Conservation (phyloP, 805 yeast genomes). For the Nakazawaea wyomingensis region DNA sequence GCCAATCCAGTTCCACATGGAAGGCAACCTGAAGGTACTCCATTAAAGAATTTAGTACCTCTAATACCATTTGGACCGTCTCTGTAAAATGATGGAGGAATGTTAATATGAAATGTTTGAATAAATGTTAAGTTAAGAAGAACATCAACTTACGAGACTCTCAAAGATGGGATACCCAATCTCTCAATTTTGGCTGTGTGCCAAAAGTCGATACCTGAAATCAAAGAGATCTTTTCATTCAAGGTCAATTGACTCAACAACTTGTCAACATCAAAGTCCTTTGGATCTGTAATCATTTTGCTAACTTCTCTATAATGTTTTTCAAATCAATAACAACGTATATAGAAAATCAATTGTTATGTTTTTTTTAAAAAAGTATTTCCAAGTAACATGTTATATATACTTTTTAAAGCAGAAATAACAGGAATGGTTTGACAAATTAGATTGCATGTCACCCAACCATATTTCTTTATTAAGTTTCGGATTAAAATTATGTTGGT, state of each 20-base stretch:
- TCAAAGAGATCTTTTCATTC: conserved; percentile 26
- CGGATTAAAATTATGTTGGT: no score
- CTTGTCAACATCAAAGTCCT: conserved; percentile 14
- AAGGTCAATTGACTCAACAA: conserved; percentile 20
- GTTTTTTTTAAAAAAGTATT: no score
- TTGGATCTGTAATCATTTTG: background rate
- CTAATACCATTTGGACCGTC: conserved; percentile 67
- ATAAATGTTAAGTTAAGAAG: background rate
- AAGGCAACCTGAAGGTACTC: conserved; percentile 51
- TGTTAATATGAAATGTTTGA: background rate
- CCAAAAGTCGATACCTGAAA: conserved; percentile 34
- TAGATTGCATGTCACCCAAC: no score
- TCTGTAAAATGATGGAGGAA: background rate
- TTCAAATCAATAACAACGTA: no score
- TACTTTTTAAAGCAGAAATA: no score
- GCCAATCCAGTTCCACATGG: conserved; percentile 61
- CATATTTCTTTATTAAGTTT: no score
- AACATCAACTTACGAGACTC: conserved; percentile 26
- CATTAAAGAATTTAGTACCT: conserved; percentile 49
- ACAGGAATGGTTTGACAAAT: no score
- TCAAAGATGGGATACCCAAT: conserved; percentile 38
- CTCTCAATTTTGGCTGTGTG: conserved; percentile 29
- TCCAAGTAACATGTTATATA: no score
- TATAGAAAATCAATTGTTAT: conserved; percentile 35
- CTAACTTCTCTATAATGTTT: background rate